Base-by-base conservation (phyloP, 2,329 filamentous ascomycete species). In the Penicillium sp. region DNA sequence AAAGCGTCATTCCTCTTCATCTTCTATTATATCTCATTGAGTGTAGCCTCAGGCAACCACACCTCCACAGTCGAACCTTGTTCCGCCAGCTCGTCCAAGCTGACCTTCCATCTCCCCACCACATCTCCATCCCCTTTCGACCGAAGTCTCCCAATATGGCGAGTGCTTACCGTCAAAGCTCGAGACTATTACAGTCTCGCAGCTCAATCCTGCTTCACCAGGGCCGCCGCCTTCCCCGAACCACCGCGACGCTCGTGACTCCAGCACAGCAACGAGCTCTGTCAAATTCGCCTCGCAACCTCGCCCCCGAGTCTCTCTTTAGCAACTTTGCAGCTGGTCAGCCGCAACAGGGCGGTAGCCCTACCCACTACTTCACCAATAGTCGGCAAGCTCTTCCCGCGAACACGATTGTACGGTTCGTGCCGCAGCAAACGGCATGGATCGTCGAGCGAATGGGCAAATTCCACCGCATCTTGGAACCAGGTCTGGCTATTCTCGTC, bases 371-470 rank as follows among this genome's bases (percentile, higher is more conserved):
- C 72, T 95, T 95, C 70, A 65, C 69, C 37, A 85, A 86, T n/a
- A n/a, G n/a, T 65, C 72, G 76, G 37, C 73, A 74, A 36, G 70
- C 76, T 18, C 77, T 96, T 42, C 93, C 93, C 23, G 87, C 90
- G 58, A 98, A 98, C 73, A 98, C 93, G 3, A 77, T 98, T 53
- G 77, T 98, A 61, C 88, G 91, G 50, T 98, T 97, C 71, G 93
- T 98, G 34, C 93, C 93, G n/a, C 93, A 98, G 73, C 93, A 98
- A 76, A 97, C 91, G 60, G 93, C 93, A 69, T 98, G 93, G 93
- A 91, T 98, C 49, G 93, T 98, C 47, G 93, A 98, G 80, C 90
- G 93, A 65, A 98, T 98, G 93, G 93, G 93, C 62, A 93, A 90
- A 72, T 98, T 95, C 75, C 86, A 88, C 73, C 81, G 90, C 50